A percentile compares a stretch with the other conserved stretches of the same genome.
Conservation (phyloP, 768 basidiomycete genomes). For the Zangia roseola region DNA sequence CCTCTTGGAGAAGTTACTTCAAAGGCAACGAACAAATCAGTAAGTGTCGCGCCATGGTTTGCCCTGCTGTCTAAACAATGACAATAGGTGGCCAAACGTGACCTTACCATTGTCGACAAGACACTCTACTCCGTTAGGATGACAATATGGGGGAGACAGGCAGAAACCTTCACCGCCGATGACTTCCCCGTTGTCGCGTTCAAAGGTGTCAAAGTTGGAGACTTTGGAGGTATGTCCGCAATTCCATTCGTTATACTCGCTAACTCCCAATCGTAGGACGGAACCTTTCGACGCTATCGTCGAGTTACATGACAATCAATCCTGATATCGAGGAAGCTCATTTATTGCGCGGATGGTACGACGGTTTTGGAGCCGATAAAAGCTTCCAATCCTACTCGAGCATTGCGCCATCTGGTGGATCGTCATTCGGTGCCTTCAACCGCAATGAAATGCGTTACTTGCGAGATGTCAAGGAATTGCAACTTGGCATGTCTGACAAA, state of each 20-base stretch:
- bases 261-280: slow-evolving; percentile 50
- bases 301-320: slow-evolving; percentile 78
- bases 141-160: slow-evolving; percentile 96
- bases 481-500: slow-evolving; percentile 74
- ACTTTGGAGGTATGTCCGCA: slow-evolving; percentile 68
- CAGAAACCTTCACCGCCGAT: slow-evolving; percentile 69
- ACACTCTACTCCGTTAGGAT: slow-evolving; percentile 75
- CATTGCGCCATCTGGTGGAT: slow-evolving; percentile 35
- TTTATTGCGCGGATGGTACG: slow-evolving; percentile 88
- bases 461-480: slow-evolving; percentile 73
- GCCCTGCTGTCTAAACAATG: slow-evolving; percentile 1
- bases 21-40: slow-evolving; percentile 65
- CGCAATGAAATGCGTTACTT: slow-evolving; percentile 73
- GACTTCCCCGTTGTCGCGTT: slow-evolving; percentile 80
- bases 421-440: slow-evolving; percentile 51
- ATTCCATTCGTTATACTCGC: neutral
- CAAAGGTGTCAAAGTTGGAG: slow-evolving; percentile 91
- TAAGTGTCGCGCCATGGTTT: slow-evolving; percentile 20
- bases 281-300: slow-evolving; percentile 78
- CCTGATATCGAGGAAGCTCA: slow-evolving; percentile 94
- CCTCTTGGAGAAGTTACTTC: slow-evolving; percentile 70
- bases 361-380: slow-evolving; percentile 58
- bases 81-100: slow-evolving; percentile 79
- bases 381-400: slow-evolving; percentile 74
- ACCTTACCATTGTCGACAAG: slow-evolving; percentile 84